Conservation (phyloP, 768 basidiomycete species). For the Panaeolus papilionaceus region DNA sequence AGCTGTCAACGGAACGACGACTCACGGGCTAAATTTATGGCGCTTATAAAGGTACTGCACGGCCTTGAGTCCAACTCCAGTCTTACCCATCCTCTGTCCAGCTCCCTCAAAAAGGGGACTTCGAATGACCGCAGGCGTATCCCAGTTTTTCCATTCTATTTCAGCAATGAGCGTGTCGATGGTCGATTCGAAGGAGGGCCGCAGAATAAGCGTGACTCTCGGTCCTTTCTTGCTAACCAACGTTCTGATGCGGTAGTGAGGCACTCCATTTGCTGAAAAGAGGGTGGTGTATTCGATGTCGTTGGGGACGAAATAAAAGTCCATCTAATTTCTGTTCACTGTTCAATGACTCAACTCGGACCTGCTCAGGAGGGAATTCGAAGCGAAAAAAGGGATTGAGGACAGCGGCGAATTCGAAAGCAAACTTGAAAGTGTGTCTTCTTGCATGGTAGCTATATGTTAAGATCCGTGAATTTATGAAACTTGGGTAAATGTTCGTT, state of each 20-base stretch:
- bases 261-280: slow-evolving; percentile 55
- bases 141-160: slow-evolving; percentile 52
- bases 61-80: slow-evolving; percentile 39
- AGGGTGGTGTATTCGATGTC: slow-evolving; percentile 55
- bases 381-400: background rate
- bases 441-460: background rate
- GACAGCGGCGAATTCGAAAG: background rate
- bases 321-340: slow-evolving; percentile 39
- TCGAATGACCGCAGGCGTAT: slow-evolving; percentile 48
- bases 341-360: background rate
- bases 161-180: slow-evolving; percentile 53
- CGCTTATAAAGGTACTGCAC: slow-evolving; percentile 51
- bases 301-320: slow-evolving; percentile 58
- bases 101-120: slow-evolving; percentile 43
- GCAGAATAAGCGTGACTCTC: slow-evolving; percentile 45
- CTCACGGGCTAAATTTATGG: slow-evolving; percentile 48
- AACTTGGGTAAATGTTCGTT: background rate
- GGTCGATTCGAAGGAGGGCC: slow-evolving; percentile 41
- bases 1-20: slow-evolving; percentile 13
- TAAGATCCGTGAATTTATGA: background rate
- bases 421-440: background rate
- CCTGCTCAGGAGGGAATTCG: background rate
- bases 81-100: slow-evolving; percentile 32
- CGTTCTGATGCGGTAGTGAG: slow-evolving; percentile 56
- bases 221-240: slow-evolving; percentile 37